phyloP scores from a whole-genome alignment of 257 asterid species.

The Ophiorrhiza pumila region DNA sequence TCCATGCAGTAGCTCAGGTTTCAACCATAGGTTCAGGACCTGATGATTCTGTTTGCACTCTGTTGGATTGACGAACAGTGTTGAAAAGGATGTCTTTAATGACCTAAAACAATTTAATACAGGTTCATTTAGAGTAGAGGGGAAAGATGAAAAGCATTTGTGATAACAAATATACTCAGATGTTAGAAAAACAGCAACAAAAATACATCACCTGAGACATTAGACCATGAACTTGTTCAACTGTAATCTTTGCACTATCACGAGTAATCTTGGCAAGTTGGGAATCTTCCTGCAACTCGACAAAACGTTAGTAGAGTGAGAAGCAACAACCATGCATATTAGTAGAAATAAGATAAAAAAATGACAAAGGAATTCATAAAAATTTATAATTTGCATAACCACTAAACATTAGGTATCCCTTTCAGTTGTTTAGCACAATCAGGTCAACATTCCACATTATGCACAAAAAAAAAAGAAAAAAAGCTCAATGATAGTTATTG shows the following conservation, averaged over 20 bases:
- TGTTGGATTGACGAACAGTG: conserved; percentile 65
- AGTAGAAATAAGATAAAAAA: too few relatives aligned
- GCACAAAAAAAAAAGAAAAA: too few relatives aligned
- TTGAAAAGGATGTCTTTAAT: conserved; percentile 93
- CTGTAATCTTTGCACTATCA: conserved; percentile 91
- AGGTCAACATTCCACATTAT: too few relatives aligned
- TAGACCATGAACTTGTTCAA: conserved; percentile 96
- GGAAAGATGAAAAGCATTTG: conserved; percentile 1
- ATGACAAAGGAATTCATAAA: too few relatives aligned
- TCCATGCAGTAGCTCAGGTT: conserved; percentile 36
- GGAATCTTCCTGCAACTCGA: conserved; percentile 81
- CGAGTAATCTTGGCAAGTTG: conserved; percentile 90
- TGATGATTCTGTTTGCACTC: conserved; percentile 49
- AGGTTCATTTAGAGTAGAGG: not conserved
- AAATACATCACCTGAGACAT: conserved; percentile 81
- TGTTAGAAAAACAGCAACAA: not conserved
- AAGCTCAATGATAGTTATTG: too few relatives aligned
- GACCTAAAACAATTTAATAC: conserved; percentile 41
- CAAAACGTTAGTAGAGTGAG: conserved; percentile 4
- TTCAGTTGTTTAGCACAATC: too few relatives aligned
- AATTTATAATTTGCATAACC: too few relatives aligned
- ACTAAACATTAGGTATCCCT: too few relatives aligned
- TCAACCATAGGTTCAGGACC: conserved; percentile 94
- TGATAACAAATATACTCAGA: not conserved
- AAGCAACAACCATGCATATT: too few relatives aligned